phyloP scores from a whole-genome alignment of 805 yeast genomes.

The Starmera pachycereana region DNA sequence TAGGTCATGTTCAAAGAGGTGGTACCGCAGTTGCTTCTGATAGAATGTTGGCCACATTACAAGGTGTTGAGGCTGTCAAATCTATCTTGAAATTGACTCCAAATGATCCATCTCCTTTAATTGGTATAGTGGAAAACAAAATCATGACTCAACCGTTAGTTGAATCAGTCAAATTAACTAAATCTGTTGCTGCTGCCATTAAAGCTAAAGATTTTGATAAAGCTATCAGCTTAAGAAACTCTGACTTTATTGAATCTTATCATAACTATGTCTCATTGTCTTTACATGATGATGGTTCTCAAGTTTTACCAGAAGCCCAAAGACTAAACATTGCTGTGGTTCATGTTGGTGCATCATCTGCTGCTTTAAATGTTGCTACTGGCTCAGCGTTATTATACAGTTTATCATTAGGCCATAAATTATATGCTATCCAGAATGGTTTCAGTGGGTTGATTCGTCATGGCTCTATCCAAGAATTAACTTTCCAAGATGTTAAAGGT shows the following conservation, averaged over 20 bases:
- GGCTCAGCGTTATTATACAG: slow-evolving; percentile 87
- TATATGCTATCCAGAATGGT: slow-evolving; percentile 89
- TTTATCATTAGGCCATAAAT: slow-evolving; percentile 80
- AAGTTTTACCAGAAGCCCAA: slow-evolving; percentile 48
- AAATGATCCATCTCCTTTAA: slow-evolving; percentile 88
- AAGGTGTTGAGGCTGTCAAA: slow-evolving; percentile 95
- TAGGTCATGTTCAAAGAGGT: slow-evolving; percentile 98
- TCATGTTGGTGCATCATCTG: slow-evolving; percentile 96
- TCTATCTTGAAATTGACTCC: slow-evolving; percentile 88
- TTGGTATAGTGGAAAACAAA: slow-evolving; percentile 81
- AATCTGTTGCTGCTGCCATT: slow-evolving; percentile 87
- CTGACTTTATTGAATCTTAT: slow-evolving; percentile 77
- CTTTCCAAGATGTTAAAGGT: slow-evolving; percentile 80
- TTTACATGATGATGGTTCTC: slow-evolving; percentile 55
- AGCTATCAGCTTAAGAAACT: slow-evolving; percentile 81
- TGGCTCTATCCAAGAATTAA: slow-evolving; percentile 64
- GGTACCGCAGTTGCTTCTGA: slow-evolving; percentile 97
- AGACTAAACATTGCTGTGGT: slow-evolving; percentile 73
- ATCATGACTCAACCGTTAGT: slow-evolving; percentile 76
- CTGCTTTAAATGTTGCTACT: slow-evolving; percentile 88
- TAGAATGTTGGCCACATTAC: slow-evolving; percentile 83
- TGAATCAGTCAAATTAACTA: slow-evolving; percentile 82
- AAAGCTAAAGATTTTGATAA: slow-evolving; percentile 65
- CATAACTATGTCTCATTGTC: slow-evolving; percentile 60
- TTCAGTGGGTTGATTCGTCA: slow-evolving; percentile 87